A percentile compares a stretch with the other conserved stretches of the same genome.
phyloP scores from a whole-genome alignment of 2,329 filamentous ascomycete genomes.

The Dryadomyces quercus-mongolicae region DNA sequence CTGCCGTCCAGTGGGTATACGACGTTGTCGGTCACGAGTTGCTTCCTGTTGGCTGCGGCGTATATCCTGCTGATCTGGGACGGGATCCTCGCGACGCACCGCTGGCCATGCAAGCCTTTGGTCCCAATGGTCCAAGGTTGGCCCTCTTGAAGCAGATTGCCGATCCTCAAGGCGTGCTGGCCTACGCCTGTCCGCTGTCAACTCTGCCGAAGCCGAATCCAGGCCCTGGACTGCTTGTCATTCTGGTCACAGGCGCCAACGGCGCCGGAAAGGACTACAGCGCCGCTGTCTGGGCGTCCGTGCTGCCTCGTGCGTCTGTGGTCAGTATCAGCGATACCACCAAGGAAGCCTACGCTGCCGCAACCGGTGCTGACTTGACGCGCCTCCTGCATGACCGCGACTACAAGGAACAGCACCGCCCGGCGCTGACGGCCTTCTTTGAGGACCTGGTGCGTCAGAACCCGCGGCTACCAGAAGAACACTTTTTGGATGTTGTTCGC shows the following conservation, averaged over 20 bases:
- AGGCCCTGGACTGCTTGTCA: constrained; percentile 28
- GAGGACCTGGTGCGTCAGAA: constrained; percentile 27
- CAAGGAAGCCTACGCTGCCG: constrained; percentile 44
- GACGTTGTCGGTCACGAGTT: constrained; percentile 27
- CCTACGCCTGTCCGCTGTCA: constrained; percentile 42
- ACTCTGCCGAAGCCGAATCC: not conserved
- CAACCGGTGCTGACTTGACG: constrained; percentile 31
- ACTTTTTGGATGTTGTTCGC: constrained; percentile 35
- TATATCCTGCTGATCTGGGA: constrained; percentile 50
- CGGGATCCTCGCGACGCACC: constrained; percentile 44
- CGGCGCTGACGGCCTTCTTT: constrained; percentile 39
- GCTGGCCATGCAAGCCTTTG: constrained; percentile 44
- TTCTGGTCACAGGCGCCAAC: constrained; percentile 44
- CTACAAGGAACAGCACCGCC: constrained; percentile 51
- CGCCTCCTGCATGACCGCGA: constrained; percentile 38
- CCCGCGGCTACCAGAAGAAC: constrained; percentile 34
- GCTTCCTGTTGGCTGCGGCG: constrained; percentile 36
- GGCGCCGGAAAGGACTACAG: constrained; percentile 50
- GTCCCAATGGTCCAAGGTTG: constrained; percentile 37
- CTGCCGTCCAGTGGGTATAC: constrained; percentile 44
- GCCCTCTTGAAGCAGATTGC: constrained; percentile 33
- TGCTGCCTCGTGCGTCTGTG: constrained; percentile 21
- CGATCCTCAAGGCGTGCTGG: constrained; percentile 39
- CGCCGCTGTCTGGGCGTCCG: constrained; percentile 36
- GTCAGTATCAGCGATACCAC: constrained; percentile 44